Evolutionary conservation across 768 basidiomycete species (phyloP).

Genomic region (Amanita brunnescens): DNA sequence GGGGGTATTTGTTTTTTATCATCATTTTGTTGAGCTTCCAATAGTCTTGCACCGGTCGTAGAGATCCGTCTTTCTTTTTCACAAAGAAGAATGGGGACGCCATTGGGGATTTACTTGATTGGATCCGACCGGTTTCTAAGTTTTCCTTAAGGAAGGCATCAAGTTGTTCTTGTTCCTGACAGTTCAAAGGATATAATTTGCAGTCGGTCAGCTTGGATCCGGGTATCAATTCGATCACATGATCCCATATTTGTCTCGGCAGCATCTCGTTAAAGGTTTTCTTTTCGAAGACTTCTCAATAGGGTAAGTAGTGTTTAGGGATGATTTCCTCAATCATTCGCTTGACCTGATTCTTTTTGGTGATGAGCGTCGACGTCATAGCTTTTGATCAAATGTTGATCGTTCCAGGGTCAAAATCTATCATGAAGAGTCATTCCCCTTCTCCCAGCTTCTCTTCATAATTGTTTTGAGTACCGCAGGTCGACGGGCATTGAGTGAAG

Average conservation of each 20-base stretch:
- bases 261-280: background rate
- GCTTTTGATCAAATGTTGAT: too few relatives aligned
- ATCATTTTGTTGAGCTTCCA: background rate
- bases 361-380: too few relatives aligned
- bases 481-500: too few relatives aligned
- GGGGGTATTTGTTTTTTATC: background rate
- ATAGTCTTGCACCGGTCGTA: background rate
- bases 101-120: background rate
- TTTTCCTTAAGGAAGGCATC: background rate
- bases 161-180: background rate
- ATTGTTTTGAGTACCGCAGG: too few relatives aligned
- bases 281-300: slow-evolving; percentile 1
- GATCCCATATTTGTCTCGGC: slow-evolving; percentile 5
- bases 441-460: too few relatives aligned
- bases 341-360: background rate
- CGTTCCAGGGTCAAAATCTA: too few relatives aligned
- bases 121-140: background rate
- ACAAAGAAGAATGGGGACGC: background rate
- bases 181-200: too few relatives aligned
- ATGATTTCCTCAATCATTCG: background rate
- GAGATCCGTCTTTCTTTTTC: background rate
- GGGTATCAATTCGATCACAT: background rate
- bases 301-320: background rate
- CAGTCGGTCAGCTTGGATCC: background rate
- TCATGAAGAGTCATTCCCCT: too few relatives aligned